These are phyloP conservation scores for Kazachstania martiniae DNA, from an alignment of 805 yeast genomes.

Conservation along the genomic window DNA sequence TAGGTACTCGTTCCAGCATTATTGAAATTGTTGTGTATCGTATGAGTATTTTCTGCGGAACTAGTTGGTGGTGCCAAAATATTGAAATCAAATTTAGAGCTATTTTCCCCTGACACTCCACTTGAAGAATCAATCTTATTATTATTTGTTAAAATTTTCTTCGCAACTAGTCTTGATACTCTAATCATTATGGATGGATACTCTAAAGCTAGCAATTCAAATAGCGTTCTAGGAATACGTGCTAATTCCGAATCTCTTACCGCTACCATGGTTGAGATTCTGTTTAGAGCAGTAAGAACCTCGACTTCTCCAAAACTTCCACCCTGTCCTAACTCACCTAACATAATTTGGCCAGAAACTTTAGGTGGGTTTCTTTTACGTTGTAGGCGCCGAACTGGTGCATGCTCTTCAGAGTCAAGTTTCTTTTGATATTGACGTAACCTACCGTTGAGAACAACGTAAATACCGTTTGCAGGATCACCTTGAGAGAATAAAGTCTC, in stretches of 20 bases:
- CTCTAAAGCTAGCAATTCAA: constrained; percentile 72
- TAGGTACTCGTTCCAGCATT: constrained; percentile 27
- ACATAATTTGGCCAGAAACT: constrained; percentile 19
- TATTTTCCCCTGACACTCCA: constrained; percentile 9
- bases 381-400: no score
- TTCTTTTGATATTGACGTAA: constrained; percentile 45
- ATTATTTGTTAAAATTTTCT: constrained; percentile 28
- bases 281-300: constrained; percentile 69
- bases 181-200: constrained; percentile 87
- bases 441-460: constrained; percentile 81
- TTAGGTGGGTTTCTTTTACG: constrained; percentile 3
- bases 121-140: constrained; percentile 3
- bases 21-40: constrained; percentile 7
- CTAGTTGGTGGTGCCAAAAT: constrained; percentile 26
- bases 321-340: constrained; percentile 87
- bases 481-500: constrained; percentile 70
- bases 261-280: constrained; percentile 65
- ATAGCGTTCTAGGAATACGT: constrained; percentile 79
- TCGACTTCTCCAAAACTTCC: constrained; percentile 93
- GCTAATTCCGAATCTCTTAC: constrained; percentile 92
- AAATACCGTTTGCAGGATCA: constrained; percentile 82
- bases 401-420: constrained; percentile 3
- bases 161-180: constrained; percentile 79
- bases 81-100: constrained; percentile 20
- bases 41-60: constrained; percentile 2